Evolutionary conservation across 768 basidiomycete genomes (phyloP).

Genomic region (Trametes maxima): DNA sequence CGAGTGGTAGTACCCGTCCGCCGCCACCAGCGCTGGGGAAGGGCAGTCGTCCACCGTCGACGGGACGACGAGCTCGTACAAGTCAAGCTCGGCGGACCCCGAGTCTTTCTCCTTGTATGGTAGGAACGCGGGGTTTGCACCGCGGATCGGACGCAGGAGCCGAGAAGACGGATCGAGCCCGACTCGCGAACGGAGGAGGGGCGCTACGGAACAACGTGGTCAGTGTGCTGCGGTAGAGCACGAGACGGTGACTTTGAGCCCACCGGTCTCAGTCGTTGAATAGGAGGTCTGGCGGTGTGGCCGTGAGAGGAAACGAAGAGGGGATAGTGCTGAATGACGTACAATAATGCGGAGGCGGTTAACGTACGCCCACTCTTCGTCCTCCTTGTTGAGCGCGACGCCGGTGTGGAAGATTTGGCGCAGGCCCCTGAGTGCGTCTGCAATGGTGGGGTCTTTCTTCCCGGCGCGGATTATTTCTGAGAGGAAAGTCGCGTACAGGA

Average conservation of each 20-base stretch:
- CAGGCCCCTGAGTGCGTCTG: slow-evolving; percentile 4
- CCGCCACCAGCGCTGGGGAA: slow-evolving; percentile 17
- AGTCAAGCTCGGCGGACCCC: not conserved
- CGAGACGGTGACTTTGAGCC: not conserved
- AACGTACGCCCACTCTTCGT: slow-evolving; percentile 22
- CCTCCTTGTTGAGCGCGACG: slow-evolving; percentile 22
- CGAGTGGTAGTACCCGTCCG: slow-evolving; percentile 24
- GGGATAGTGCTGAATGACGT: not conserved
- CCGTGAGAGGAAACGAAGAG: not conserved
- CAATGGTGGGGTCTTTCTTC: slow-evolving; percentile 6
- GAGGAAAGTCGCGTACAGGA: slow-evolving; percentile 24
- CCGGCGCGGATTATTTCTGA: slow-evolving; percentile 16
- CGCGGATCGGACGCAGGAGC: slow-evolving; percentile 13
- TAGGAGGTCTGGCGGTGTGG: slow-evolving; percentile 3
- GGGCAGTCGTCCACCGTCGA: slow-evolving; percentile 22
- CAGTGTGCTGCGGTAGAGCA: not conserved
- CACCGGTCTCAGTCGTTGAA: slow-evolving; percentile 20
- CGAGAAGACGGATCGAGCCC: slow-evolving; percentile 4
- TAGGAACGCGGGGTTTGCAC: slow-evolving; percentile 11
- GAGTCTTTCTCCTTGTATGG: slow-evolving; percentile 1
- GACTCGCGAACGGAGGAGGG: not conserved
- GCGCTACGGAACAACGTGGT: not conserved
- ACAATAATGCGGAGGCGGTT: slow-evolving; percentile 14
- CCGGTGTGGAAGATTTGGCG: slow-evolving; percentile 23
- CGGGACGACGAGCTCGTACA: slow-evolving; percentile 21